Conservation (phyloP, 345 rosid species). For the Euclidium syriacum region DNA sequence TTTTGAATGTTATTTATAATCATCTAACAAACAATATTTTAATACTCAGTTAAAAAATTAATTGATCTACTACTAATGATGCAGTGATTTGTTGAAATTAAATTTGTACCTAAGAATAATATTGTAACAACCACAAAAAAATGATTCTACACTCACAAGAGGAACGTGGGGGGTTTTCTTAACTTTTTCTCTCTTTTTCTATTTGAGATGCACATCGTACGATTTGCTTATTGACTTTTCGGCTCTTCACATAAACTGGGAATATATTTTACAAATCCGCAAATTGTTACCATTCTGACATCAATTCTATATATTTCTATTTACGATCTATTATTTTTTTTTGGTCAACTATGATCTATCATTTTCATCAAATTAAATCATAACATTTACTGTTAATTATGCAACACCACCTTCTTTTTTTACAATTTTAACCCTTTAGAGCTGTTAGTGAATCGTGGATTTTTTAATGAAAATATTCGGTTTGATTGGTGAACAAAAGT, state of each 20-base stretch:
- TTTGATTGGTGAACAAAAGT: too few species aligned
- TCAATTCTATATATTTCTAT: too few species aligned
- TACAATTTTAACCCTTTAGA: too few species aligned
- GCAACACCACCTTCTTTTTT: too few species aligned
- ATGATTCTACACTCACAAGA: conserved; percentile 23
- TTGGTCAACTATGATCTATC: too few species aligned
- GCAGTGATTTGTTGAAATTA: not conserved
- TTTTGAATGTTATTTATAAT: conserved; percentile 31
- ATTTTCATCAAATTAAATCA: too few species aligned
- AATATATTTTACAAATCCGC: not conserved
- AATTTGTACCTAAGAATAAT: not conserved
- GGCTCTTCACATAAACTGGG: not conserved
- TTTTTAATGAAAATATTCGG: too few species aligned
- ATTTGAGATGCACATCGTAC: conserved; percentile 19
- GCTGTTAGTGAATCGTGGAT: too few species aligned
- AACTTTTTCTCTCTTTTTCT: not conserved
- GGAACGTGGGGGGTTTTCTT: conserved; percentile 29
- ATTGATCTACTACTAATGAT: conserved; percentile 8
- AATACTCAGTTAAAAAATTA: not conserved
- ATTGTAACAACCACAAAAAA: conserved; percentile 13
- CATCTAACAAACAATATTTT: conserved; percentile 6
- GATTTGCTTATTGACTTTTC: conserved; percentile 29
- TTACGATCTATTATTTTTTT: too few species aligned
- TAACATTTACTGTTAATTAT: too few species aligned
- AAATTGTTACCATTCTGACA: not conserved